phyloP scores from a whole-genome alignment of 2,329 filamentous ascomycete species.

The Penicillium sp. region DNA sequence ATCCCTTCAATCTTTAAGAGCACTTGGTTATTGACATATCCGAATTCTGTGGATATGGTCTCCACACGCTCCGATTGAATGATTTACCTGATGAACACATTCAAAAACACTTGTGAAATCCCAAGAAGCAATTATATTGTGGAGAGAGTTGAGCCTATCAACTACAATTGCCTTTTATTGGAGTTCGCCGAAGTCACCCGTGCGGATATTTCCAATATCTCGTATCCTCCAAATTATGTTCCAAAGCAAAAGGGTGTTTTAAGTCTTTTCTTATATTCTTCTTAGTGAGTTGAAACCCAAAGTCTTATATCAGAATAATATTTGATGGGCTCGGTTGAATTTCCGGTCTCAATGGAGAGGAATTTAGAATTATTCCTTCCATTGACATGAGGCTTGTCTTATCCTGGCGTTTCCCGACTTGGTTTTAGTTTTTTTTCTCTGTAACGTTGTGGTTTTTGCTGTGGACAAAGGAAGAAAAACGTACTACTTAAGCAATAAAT shows the following conservation, averaged over 20 bases:
- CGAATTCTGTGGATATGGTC: neutral
- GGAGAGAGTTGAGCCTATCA: too few relatives aligned
- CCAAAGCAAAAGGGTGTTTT: neutral
- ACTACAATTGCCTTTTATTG: too few relatives aligned
- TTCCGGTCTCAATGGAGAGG: neutral
- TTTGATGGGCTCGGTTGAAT: neutral
- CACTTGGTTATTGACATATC: neutral
- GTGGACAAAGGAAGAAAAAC: neutral
- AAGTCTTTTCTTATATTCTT: neutral
- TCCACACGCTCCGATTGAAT: neutral
- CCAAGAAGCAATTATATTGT: neutral
- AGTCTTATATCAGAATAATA: neutral
- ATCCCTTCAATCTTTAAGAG: neutral
- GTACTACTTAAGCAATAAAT: neutral
- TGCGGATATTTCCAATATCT: too few relatives aligned
- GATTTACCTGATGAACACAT: neutral
- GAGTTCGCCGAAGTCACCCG: too few relatives aligned
- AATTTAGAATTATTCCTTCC: neutral
- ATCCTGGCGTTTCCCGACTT: neutral
- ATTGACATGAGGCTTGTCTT: neutral
- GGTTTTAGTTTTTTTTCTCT: neutral
- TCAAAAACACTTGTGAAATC: neutral
- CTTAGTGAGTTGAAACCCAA: neutral
- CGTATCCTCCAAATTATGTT: too few relatives aligned
- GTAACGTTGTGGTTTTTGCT: neutral